Evolutionary conservation across 202 grass and related monocot genomes (phyloP).

Genomic region (Panicum hallii): DNA sequence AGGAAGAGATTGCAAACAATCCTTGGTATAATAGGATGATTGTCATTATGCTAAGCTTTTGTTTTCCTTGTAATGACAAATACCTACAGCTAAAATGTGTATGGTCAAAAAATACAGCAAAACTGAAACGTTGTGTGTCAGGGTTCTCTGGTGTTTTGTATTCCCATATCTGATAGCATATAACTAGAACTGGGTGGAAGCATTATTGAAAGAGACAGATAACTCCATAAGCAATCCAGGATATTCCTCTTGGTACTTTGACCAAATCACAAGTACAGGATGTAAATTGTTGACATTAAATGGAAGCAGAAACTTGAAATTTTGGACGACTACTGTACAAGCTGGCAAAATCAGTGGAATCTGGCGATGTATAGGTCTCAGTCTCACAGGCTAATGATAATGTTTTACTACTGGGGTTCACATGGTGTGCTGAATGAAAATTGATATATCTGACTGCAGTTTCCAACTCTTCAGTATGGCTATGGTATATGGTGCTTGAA

Average conservation of each 20-base stretch:
- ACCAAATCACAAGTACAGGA: not conserved
- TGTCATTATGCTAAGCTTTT: not conserved
- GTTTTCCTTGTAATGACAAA: not conserved
- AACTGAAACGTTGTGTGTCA: not conserved
- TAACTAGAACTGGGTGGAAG: not conserved
- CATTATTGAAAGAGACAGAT: not conserved
- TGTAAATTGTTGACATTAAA: conserved; percentile 22
- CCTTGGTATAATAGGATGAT: not conserved
- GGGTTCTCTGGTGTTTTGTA: not conserved
- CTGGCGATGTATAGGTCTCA: not conserved
- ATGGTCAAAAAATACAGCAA: not conserved
- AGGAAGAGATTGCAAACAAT: not conserved
- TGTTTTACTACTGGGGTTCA: not conserved
- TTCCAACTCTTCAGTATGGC: not conserved
- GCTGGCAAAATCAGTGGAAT: not conserved
- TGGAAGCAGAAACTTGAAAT: not conserved
- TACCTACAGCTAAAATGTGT: not conserved
- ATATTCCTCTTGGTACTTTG: not conserved
- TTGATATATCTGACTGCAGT: not conserved
- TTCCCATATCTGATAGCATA: not conserved
- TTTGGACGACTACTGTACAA: not conserved
- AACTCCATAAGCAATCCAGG: conserved; percentile 14
- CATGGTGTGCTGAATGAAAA: not conserved
- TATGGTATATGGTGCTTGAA: not conserved
- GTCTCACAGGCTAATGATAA: not conserved